A percentile compares a stretch with the other conserved stretches of the same genome.
Evolutionary conservation across 805 yeast species (phyloP).

Genomic region (Candida ortonii): DNA sequence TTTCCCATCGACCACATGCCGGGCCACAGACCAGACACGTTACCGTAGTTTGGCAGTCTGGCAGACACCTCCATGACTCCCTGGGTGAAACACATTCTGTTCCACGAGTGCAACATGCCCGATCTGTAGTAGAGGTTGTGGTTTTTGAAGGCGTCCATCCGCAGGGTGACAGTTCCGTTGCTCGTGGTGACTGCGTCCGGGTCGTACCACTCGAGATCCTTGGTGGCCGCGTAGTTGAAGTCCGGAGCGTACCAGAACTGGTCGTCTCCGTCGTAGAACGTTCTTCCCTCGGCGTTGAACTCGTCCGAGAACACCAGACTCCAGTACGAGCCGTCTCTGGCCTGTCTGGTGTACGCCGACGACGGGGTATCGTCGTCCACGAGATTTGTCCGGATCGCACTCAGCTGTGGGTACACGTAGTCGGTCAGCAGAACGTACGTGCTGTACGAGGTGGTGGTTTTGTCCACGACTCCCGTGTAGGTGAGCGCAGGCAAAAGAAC

Average conservation of each 20-base stretch:
- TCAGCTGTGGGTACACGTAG: slow-evolving; percentile 54
- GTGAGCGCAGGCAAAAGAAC: slow-evolving; percentile 82
- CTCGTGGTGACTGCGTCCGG: slow-evolving; percentile 84
- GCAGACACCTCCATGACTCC: slow-evolving; percentile 78
- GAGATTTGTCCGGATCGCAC: slow-evolving; percentile 57
- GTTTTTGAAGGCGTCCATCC: slow-evolving; percentile 79
- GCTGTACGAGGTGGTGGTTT: slow-evolving; percentile 9
- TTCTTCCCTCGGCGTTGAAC: slow-evolving; percentile 84
- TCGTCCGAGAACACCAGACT: slow-evolving; percentile 84
- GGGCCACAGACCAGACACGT: slow-evolving; percentile 88
- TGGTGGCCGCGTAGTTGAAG: slow-evolving; percentile 80
- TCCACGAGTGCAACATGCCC: slow-evolving; percentile 93
- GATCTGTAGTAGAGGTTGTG: slow-evolving; percentile 81
- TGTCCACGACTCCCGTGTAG: slow-evolving; percentile 61
- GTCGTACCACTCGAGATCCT: slow-evolving; percentile 91
- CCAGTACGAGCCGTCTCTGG: slow-evolving; percentile 67
- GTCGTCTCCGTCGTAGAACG: slow-evolving; percentile 88
- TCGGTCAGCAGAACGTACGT: slow-evolving; percentile 47
- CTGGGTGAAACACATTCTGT: slow-evolving; percentile 82
- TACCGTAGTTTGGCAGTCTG: slow-evolving; percentile 74
- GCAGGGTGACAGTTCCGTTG: slow-evolving; percentile 65
- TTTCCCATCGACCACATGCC: slow-evolving; percentile 96
- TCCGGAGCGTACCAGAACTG: slow-evolving; percentile 88
- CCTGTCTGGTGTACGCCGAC: slow-evolving; percentile 41
- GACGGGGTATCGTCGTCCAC: slow-evolving; percentile 74